A percentile compares a stretch with the other conserved stretches of the same genome.
Evolutionary conservation across 495 filamentous ascomycete genomes (phyloP).

Genomic region (Penicillium cosmopolitanum): DNA sequence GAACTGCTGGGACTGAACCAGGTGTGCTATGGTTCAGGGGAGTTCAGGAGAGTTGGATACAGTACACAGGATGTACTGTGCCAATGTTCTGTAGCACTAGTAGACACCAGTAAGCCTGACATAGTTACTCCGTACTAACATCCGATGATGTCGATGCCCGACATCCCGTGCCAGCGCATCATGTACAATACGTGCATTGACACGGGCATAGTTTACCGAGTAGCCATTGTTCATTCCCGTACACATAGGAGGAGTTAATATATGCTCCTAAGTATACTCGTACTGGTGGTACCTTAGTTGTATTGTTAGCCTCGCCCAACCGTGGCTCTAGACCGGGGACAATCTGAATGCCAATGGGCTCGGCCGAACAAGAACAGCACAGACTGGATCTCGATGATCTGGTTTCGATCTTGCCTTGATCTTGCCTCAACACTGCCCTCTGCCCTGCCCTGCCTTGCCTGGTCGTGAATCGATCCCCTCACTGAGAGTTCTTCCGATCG

Average conservation of each 20-base stretch:
- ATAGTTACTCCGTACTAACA: too few relatives aligned
- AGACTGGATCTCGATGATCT: slow-evolving; percentile 4
- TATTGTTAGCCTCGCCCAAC: slow-evolving; percentile 18
- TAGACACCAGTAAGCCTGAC: too few relatives aligned
- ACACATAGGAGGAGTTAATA: too few relatives aligned
- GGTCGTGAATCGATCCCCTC: neutral
- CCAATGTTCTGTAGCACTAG: too few relatives aligned
- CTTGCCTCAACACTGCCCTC: neutral
- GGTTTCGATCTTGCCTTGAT: slow-evolving; percentile 1
- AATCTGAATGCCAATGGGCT: slow-evolving; percentile 6
- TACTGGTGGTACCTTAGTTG: neutral
- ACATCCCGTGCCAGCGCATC: slow-evolving; percentile 25
- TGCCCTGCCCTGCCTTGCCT: slow-evolving; percentile 2
- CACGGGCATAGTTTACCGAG: neutral
- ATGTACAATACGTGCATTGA: slow-evolving; percentile 1
- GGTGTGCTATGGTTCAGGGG: neutral
- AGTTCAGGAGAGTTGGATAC: neutral
- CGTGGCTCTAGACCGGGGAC: slow-evolving; percentile 21
- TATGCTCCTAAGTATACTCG: too few relatives aligned
- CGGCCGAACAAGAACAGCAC: too few relatives aligned
- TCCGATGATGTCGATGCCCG: slow-evolving; percentile 17
- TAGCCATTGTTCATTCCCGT: neutral
- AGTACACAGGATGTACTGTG: neutral
- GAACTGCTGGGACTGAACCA: slow-evolving; percentile 21
- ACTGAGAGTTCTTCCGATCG: neutral